These are phyloP conservation scores for Malassezia slooffiae DNA, from an alignment of 1,284 basidiomycete species.

Conservation along the genomic window DNA sequence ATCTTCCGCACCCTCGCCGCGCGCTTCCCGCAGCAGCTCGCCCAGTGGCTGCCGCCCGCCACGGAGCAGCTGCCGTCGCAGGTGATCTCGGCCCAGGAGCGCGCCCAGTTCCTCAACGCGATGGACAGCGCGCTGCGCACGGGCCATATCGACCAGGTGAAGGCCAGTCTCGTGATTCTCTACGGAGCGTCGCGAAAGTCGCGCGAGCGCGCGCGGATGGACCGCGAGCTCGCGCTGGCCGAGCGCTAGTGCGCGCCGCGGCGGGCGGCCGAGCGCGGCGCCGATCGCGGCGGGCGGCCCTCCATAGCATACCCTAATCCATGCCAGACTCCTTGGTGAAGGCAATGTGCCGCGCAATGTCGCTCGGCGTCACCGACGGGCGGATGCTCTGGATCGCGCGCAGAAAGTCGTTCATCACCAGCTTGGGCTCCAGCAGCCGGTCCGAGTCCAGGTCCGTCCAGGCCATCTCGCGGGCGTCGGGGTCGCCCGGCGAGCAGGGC, in stretches of 20 bases:
- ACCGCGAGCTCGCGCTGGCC: no score
- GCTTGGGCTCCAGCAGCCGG: slow-evolving; percentile 61
- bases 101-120: background rate
- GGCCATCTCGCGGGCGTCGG: slow-evolving; percentile 65
- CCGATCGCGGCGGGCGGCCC: no score
- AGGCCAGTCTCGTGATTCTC: slow-evolving; percentile 22
- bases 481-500: slow-evolving; percentile 17
- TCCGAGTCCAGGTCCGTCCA: slow-evolving; percentile 90
- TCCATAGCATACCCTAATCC: slow-evolving; percentile 27
- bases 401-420: slow-evolving; percentile 61
- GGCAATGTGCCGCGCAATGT: slow-evolving; percentile 70
- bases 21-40: slow-evolving; percentile 59
- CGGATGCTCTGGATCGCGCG: slow-evolving; percentile 69
- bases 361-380: slow-evolving; percentile 78
- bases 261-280: no score
- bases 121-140: background rate
- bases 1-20: slow-evolving; percentile 63
- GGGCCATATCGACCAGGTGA: slow-evolving; percentile 22
- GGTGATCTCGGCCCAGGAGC: slow-evolving; percentile 5
- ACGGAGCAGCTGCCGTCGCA: slow-evolving; percentile 61
- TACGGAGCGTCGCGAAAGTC: slow-evolving; percentile 33
- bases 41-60: slow-evolving; percentile 62
- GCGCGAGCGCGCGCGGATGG: no score
- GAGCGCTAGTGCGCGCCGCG: no score
- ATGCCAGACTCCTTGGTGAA: slow-evolving; percentile 70